Percentiles rank a stretch among this genome's conserved stretches.
Evolutionary conservation across 768 basidiomycete genomes (phyloP).

Genomic region (Mrakia gelida): DNA sequence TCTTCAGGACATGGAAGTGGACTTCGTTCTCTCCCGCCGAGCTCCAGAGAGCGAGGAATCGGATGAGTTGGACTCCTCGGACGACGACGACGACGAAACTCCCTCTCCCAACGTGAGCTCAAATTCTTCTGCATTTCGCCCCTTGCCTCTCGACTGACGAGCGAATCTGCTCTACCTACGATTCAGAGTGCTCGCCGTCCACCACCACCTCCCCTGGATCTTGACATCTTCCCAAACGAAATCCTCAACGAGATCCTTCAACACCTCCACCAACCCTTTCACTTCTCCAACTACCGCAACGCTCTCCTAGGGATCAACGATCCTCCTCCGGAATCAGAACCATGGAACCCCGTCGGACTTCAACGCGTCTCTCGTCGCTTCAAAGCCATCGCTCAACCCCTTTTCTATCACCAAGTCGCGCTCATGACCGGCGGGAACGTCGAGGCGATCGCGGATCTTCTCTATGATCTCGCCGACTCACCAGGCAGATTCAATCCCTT

Average conservation of each 20-base stretch:
- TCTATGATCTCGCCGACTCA: background rate
- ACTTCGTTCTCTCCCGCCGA: too few relatives aligned
- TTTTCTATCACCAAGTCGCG: slow-evolving; percentile 2
- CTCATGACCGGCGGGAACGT: background rate
- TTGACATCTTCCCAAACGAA: background rate
- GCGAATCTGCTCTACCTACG: too few relatives aligned
- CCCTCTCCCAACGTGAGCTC: too few relatives aligned
- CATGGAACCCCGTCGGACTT: background rate
- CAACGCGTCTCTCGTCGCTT: background rate
- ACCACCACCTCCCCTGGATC: background rate
- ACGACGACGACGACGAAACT: too few relatives aligned
- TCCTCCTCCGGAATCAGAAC: background rate
- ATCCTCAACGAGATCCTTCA: background rate
- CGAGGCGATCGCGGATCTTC: background rate
- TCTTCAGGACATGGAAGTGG: too few relatives aligned
- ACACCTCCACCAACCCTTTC: background rate
- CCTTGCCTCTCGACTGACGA: too few relatives aligned
- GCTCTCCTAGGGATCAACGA: background rate
- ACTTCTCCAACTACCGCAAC: background rate
- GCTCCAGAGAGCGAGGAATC: too few relatives aligned
- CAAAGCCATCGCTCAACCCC: background rate
- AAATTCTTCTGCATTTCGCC: too few relatives aligned
- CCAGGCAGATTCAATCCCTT: too few relatives aligned
- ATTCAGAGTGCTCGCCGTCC: too few relatives aligned
- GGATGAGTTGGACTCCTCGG: too few relatives aligned